These are phyloP conservation scores for Megacollybia marginata DNA, from an alignment of 768 basidiomycete species.

Conservation along the genomic window DNA sequence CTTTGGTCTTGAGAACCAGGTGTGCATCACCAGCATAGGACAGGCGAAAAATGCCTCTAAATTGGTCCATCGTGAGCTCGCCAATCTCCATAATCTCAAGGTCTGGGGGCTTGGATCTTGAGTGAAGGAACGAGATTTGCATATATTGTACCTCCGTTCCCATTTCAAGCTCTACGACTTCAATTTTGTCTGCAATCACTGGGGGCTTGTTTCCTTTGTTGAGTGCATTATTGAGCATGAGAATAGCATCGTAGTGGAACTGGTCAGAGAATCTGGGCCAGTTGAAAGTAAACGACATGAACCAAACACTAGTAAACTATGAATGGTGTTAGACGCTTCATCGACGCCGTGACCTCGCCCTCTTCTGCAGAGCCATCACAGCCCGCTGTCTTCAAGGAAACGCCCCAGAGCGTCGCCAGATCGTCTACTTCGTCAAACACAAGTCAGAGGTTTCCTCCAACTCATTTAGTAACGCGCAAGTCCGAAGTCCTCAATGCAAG, in stretches of 20 bases:
- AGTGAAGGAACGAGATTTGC: neutral
- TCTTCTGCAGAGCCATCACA: no score
- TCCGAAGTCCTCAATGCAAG: conserved; percentile 38
- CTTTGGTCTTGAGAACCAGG: conserved; percentile 82
- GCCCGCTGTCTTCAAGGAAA: no score
- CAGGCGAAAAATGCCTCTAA: conserved; percentile 92
- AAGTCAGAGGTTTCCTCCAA: neutral
- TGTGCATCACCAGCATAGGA: conserved; percentile 94
- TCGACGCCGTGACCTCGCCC: no score
- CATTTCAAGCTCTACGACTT: conserved; percentile 99
- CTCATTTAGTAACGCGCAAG: neutral
- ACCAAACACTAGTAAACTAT: neutral
- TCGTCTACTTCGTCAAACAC: no score
- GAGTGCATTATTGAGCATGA: conserved; percentile 94
- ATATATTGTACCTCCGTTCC: conserved; percentile 73
- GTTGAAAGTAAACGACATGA: conserved; percentile 87
- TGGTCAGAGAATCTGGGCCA: conserved; percentile 97
- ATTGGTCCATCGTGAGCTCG: conserved; percentile 91
- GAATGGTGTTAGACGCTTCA: neutral
- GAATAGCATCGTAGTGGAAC: conserved; percentile 92
- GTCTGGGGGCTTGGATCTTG: conserved; percentile 72
- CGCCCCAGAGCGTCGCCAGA: no score
- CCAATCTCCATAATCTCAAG: conserved; percentile 97
- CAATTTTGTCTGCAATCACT: conserved; percentile 94
- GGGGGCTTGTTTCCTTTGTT: conserved; percentile 97